Base-by-base conservation (phyloP, 495 filamentous ascomycete species). In the Aspergillus cristatus region DNA sequence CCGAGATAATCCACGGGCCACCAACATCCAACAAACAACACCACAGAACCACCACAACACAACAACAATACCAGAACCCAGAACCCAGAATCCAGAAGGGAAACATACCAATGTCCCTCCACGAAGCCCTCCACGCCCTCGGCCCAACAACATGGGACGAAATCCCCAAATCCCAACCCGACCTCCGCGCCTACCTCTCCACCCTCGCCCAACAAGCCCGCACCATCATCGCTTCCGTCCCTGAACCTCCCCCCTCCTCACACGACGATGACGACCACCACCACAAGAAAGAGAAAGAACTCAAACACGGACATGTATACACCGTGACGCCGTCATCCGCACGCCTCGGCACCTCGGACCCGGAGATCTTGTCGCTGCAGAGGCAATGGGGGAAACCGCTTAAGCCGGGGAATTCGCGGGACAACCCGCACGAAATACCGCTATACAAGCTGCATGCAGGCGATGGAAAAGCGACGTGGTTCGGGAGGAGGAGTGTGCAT, bases 381-480 rank as follows among this genome's bases (percentile, higher is more conserved):
- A 81, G 83, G 37, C 72, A 84, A 67, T 97, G 90, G 90, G 74
- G 78, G 32, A 94, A 91, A 48, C 82, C 84, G 7, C 58, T 86
- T 45, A 93, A 87, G 55, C 48, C 88, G 35, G 69, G 59, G 18
- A 53, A 43, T 14, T 48, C 69, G 0, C 78, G 71, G 43, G 81
- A 90, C 6, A 94, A 91, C 47, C 86, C 85, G 5, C 62, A 86
- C 8, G 78, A 72, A 0, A 74, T 96, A 13, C 62, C 68, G 15
- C 74, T 96, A 10, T 94, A 87, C 61, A 96, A 93, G 53, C 65
- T 91, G 17, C 55, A 66, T 0, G 77, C 81, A 0, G 77, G 80
- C 39, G 91, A 96, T 50, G 82, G 87, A 2, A 80, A 80, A 33
- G 91, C 90, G 0, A 68, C 77, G 3, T 97, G 90, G 90, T 97